Evolutionary conservation across 2,329 filamentous ascomycete species (phyloP).

Genomic region (Sporothrix humicola): DNA sequence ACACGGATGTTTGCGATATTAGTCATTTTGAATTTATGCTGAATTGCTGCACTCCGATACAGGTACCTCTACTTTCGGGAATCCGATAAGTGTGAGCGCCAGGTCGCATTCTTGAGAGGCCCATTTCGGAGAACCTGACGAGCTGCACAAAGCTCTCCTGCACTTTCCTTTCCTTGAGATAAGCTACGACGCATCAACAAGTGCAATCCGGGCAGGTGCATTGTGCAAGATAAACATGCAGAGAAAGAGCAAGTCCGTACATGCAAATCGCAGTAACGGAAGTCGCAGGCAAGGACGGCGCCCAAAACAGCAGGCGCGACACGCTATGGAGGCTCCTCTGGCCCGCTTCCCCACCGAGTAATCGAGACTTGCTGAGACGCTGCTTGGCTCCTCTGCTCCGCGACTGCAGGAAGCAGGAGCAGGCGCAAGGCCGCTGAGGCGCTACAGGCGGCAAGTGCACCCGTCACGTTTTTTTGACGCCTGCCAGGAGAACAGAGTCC

Average conservation of each 20-base stretch:
- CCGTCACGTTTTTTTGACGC: background rate
- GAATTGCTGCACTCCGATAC: background rate
- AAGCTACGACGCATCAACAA: too few species aligned
- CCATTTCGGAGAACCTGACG: too few species aligned
- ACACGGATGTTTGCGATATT: background rate
- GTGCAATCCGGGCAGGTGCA: too few species aligned
- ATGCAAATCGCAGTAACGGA: conserved; percentile 29
- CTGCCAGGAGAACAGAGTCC: conserved; percentile 1
- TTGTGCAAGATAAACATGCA: background rate
- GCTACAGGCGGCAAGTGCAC: conserved; percentile 28
- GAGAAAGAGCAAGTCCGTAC: background rate
- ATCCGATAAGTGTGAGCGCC: too few species aligned
- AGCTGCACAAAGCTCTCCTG: too few species aligned
- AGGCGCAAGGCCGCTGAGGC: background rate
- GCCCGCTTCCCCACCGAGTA: conserved; percentile 32
- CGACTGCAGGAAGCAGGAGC: background rate
- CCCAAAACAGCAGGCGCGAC: background rate
- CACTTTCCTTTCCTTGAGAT: too few species aligned
- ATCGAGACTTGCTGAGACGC: conserved; percentile 20
- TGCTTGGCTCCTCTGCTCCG: conserved; percentile 29
- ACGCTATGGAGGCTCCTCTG: conserved; percentile 22
- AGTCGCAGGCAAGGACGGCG: conserved; percentile 23
- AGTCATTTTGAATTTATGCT: conserved; percentile 10
- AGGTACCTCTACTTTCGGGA: too few species aligned
- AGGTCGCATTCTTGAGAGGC: too few species aligned